Base-by-base conservation (phyloP, 768 basidiomycete species). In the Mycena haematopus region DNA sequence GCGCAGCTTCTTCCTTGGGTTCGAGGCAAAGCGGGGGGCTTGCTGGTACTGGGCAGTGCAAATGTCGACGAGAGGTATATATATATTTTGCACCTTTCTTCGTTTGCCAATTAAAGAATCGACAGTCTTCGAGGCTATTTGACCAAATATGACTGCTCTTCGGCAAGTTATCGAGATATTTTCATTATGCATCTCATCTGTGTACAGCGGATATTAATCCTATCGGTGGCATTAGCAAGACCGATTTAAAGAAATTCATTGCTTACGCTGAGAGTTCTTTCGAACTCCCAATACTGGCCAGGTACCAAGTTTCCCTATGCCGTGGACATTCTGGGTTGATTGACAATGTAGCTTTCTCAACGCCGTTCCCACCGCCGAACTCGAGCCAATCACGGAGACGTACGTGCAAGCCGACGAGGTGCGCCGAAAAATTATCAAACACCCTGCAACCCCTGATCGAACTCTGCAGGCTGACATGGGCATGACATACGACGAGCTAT, bases 401-500 rank as follows among this genome's bases (percentile, higher is more conserved):
- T 98, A 98, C 71, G 90, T 97, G 10, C 97, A 99, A 69, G 87
- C 95, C 0, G 97, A 99, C 69, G 97, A 99, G 82, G 95, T 90
- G 58, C 46, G 78, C 66, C n/a, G 7, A 31, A 45, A 21, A 38
- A 24, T 25, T 19, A 46, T 55, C 33, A 44, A 52, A 27, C 31
- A 36, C 24, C 38, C 21, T 19, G 50, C 46, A 2, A 57, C 69
- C 29, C 54, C 40, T 47, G 52, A 67, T 49, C 51, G 49, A 21
- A 42, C 40, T 22, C 54, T 29, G 52, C 65, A 94, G 93, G 94
- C 86, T 19, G 96, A 99, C 70, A 99, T 99, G 96, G 96, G 96
- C 10, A 99, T 99, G 97, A 97, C 96, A 0, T 99, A 98, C 71
- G 92, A 98, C 68, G 97, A 99, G 68, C 82, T 99, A 21, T 96